Percentiles rank a stretch among this genome's conserved stretches.
Conservation (phyloP, 257 asterid species). For the Catharanthus roseus region DNA sequence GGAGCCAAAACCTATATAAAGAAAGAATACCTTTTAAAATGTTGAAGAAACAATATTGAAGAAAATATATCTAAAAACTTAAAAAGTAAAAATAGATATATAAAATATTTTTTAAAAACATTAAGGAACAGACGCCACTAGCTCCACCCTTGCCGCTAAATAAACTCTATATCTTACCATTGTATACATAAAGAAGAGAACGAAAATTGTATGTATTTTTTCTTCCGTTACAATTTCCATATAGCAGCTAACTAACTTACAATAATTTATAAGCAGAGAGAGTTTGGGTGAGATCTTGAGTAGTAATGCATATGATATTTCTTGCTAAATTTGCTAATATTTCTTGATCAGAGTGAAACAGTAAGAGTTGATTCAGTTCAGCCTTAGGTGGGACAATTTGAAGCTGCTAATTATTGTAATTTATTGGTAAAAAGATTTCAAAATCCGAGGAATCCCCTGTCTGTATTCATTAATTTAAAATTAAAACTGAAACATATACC, state of each 20-base stretch:
- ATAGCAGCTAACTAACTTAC: background rate
- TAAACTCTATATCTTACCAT: constrained; percentile 6
- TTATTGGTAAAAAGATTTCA: background rate
- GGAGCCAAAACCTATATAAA: too few species aligned
- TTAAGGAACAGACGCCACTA: too few species aligned
- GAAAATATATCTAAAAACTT: too few species aligned
- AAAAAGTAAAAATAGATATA: too few species aligned
- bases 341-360: background rate
- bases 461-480: background rate
- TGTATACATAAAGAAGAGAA: background rate
- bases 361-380: too few species aligned
- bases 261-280: constrained; percentile 1
- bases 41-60: too few species aligned
- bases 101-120: too few species aligned
- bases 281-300: background rate
- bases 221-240: background rate
- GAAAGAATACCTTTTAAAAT: too few species aligned
- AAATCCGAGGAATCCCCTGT: background rate
- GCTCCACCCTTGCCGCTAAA: too few species aligned
- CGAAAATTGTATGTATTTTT: too few species aligned
- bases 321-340: background rate
- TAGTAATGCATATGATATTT: background rate
- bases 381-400: too few species aligned
- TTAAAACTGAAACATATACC: too few species aligned
- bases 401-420: background rate